Base-by-base conservation (phyloP, 495 filamentous ascomycete species). In the Aspergillus sparsus region DNA sequence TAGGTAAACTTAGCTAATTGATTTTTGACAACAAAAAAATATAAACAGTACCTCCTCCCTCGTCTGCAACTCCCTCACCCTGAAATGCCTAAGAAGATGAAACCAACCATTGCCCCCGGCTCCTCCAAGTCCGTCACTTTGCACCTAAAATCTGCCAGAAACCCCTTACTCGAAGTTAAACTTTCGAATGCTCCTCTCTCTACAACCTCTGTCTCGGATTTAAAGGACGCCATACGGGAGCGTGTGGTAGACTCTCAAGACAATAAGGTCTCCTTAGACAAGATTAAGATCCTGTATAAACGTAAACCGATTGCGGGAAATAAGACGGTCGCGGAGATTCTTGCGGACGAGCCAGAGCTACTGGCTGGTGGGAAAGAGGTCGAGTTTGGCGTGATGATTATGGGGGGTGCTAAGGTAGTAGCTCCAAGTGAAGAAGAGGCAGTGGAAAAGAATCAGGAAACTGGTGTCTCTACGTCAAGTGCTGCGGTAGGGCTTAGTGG, bases 301-400 rank as follows among this genome's bases (percentile, higher is more conserved):
- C 90, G 90, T 71, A 96, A 96, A 74, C 92, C 92, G 1, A 83
- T 89, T 0, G 62, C 80, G 0, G 93, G 79, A 35, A 27, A 27
- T 27, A 80, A 80, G 69, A 82, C 79, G 0, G 68, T 83, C 6
- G 80, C 75, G 34, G 80, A 83, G 51, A 69, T 89, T 13, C 46
- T 83, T 36, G 69, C 68, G 7, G 80, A 79, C 56, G 75, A 77
- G 57, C 72, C 71, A 0, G 71, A 68, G 10, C 63, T 74, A 58
- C 55, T 76, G 50, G 64, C 64, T 32, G 76, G 71, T 0, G 78
- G 71, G 6, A 74, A 75, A 58, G 76, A 73, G 52, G 79, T 87
- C 6, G 90, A 94, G 76, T 84, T 98, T 55, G 84, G 82, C 0
- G 81, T 96, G 33, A 97, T 98, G 94, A 78, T 96, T 27, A 87